Percentiles rank a stretch among this genome's conserved stretches.
Conservation (phyloP, 2,329 filamentous ascomycete genomes). For the Ustulina deusta region DNA sequence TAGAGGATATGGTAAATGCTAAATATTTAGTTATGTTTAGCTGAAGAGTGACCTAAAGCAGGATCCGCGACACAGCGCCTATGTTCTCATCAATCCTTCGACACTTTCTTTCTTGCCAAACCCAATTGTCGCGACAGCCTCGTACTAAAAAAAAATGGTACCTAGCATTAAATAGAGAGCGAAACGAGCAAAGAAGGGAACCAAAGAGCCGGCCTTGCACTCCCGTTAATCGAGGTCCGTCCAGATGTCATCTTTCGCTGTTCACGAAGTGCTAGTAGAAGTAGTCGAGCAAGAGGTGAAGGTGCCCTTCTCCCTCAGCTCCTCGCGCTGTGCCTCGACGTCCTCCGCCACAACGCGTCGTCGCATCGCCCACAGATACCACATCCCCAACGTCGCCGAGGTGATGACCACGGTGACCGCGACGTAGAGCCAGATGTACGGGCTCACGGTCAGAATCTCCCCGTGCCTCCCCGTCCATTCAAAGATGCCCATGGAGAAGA, state of each 20-base stretch:
- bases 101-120: background rate
- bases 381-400: slow-evolving; percentile 37
- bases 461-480: slow-evolving; percentile 43
- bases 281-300: background rate
- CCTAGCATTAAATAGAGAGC: background rate
- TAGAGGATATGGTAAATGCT: background rate
- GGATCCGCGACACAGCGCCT: background rate
- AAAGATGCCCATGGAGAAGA: slow-evolving; percentile 50
- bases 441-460: slow-evolving; percentile 39
- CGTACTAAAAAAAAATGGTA: background rate
- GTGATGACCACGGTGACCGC: slow-evolving; percentile 43
- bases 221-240: background rate
- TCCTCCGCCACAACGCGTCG: slow-evolving; percentile 4
- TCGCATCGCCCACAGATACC: slow-evolving; percentile 32
- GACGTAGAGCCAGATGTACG: slow-evolving; percentile 47
- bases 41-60: background rate
- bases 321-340: slow-evolving; percentile 5
- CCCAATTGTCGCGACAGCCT: too few species aligned
- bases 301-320: background rate
- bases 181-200: background rate
- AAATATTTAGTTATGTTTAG: background rate
- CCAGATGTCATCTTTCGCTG: background rate
- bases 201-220: background rate
- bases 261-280: background rate
- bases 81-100: background rate